These are phyloP conservation scores for Phialemoniopsis sp. DNA, from an alignment of 2,329 filamentous ascomycete species.

Conservation along the genomic window DNA sequence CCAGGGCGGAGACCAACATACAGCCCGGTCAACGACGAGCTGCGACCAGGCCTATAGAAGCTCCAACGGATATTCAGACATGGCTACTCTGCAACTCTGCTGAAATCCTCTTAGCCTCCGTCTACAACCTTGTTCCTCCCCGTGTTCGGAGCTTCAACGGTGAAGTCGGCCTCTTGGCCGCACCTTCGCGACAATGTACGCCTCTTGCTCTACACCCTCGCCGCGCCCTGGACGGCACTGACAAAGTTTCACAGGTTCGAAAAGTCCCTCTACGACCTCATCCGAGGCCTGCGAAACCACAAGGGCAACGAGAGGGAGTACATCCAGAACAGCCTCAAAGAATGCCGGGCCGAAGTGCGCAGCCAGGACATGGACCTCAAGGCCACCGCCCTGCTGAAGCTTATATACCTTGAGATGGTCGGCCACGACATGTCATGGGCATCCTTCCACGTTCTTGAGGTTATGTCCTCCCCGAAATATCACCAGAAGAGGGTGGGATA, in stretches of 20 bases:
- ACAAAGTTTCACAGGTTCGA: conserved; percentile 72
- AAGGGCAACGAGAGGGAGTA: conserved; percentile 95
- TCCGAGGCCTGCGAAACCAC: conserved; percentile 89
- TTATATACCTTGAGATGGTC: conserved; percentile 98
- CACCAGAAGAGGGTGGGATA: conserved; percentile 95
- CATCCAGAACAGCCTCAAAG: conserved; percentile 86
- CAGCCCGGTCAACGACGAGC: too few species aligned
- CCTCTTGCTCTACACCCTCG: background rate
- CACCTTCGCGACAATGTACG: conserved; percentile 15
- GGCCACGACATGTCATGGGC: conserved; percentile 99
- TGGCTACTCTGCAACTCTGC: too few species aligned
- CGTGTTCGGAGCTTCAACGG: background rate
- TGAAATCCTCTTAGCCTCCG: too few species aligned
- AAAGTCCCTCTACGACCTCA: conserved; percentile 98
- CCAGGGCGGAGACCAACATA: too few species aligned
- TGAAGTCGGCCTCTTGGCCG: too few species aligned
- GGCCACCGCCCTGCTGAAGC: conserved; percentile 89
- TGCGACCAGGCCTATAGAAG: too few species aligned
- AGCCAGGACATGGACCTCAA: conserved; percentile 97
- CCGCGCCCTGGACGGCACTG: conserved; percentile 9
- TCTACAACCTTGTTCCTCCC: too few species aligned
- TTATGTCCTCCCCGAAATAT: conserved; percentile 96
- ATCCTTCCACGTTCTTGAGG: conserved; percentile 95
- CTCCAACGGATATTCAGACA: too few species aligned
- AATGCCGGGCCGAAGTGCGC: conserved; percentile 91